Evolutionary conservation across 2,329 filamentous ascomycete species (phyloP), one percentile per base, ranked within the genome.

Genomic region (Fusarium paranaense): DNA sequence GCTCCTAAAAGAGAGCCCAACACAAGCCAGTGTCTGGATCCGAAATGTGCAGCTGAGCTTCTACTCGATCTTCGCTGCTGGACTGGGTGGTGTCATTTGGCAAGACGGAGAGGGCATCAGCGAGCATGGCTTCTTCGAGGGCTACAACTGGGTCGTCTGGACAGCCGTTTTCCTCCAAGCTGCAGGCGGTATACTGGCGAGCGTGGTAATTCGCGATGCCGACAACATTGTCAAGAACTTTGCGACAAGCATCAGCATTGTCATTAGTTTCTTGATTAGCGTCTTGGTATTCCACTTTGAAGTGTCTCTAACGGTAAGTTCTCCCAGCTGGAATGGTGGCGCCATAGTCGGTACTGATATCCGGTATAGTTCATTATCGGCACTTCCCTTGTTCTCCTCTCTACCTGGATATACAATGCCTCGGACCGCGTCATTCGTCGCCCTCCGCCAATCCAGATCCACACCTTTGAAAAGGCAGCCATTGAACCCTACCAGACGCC

Each of bases 61-160:
- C 80, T 99, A 98, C 85, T 98, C 95, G 1, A 87, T 98, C 2
- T 96, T 98, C 78, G 95, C 96, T 0, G 94, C 95, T 1, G 87
- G 98, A 1, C 91, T 98, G 66, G 88, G 97, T 62, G 97, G 96
- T 2, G 92, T 98, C 7, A 84, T 97, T 4, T 94, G 94, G 84
- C 94, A 95, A 73, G 97, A 99, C 76, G 97, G 96, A 30, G 90
- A 92, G 70, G 92, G 93, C 45, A 95, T 99, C 73, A 89, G 92
- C 30, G 90, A 93, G 81, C 91, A 94, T 71, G 97, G 97, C 14
- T 97, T 98, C 83, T 98, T 99, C 77, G 93, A 94, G 66, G 97
- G 97, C 4, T 99, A 98, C 84, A 98, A 97, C 81, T 93, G 90
- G 87, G 88, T 96, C 22, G 96, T 98, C 4, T 98, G 95, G 95